Evolutionary conservation across 2,329 filamentous ascomycete species (phyloP).

Genomic region (Hymenoscyphus occultus): DNA sequence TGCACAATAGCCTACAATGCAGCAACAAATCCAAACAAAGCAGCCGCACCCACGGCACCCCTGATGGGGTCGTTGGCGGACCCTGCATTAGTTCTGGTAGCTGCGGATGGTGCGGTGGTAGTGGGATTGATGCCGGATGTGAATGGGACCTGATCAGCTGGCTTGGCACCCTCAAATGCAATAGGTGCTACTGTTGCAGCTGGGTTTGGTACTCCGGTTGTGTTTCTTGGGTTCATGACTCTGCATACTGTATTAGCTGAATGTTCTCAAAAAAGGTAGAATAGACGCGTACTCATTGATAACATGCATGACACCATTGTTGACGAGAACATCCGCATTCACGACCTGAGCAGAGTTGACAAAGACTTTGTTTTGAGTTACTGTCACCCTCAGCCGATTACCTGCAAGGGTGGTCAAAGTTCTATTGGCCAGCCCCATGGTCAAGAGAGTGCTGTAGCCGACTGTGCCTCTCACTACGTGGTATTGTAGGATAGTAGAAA

Average conservation of each 20-base stretch:
- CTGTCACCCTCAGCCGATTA: conserved; percentile 31
- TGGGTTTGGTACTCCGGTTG: conserved; percentile 15
- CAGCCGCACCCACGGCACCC: conserved; percentile 13
- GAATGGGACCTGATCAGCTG: conserved; percentile 13
- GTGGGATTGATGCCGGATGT: conserved; percentile 15
- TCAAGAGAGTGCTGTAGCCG: conserved; percentile 32
- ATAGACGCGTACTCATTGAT: conserved; percentile 33
- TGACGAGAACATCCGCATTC: conserved; percentile 35
- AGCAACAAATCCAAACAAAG: conserved; percentile 14
- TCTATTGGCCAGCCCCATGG: conserved; percentile 39
- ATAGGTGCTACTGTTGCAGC: conserved; percentile 15
- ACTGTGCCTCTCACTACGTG: conserved; percentile 34
- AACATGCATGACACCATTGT: conserved; percentile 37
- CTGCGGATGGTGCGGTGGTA: conserved; percentile 19
- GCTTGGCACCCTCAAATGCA: conserved; percentile 12
- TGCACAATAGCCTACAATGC: background rate
- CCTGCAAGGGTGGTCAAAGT: conserved; percentile 29
- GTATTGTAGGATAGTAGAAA: conserved; percentile 34
- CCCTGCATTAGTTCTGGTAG: conserved; percentile 13
- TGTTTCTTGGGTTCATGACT: conserved; percentile 21
- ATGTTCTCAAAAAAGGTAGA: background rate
- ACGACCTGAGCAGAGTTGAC: conserved; percentile 39
- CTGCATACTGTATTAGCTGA: conserved; percentile 5
- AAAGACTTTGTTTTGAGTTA: conserved; percentile 38
- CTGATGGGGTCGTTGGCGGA: background rate